Evolutionary conservation across 805 yeast genomes (phyloP), one percentile per base, ranked within the genome.

Genomic region (Myxozyma sirexii): DNA sequence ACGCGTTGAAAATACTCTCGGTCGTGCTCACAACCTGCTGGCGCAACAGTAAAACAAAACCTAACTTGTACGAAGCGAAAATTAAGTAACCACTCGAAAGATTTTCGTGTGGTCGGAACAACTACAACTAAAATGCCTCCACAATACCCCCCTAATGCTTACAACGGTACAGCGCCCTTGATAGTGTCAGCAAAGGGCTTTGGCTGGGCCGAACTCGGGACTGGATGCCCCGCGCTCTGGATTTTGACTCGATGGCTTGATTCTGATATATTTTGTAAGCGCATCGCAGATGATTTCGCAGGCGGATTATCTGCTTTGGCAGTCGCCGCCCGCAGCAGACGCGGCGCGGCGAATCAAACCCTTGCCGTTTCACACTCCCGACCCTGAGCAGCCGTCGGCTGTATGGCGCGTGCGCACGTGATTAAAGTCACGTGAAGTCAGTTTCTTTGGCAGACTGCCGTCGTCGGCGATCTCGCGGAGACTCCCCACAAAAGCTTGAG

Each of bases 191-290:
- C 42, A 38, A 10, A n/a, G n/a, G n/a, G n/a, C n/a, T 2, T 13
- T 38, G 42, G 19, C 42, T 38, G 42, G 42, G 42, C 42, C 42
- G 42, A 38, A 38, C n/a, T 38, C 42, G 42, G 42, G 42, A 4
- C 7, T 19, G 21, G 42, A 2, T 38, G 42, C 42, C 42, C 42
- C 42, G 21, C 42, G 42, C 42, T 38, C 4, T n/a, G n/a, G 42
- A 2, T 15, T 15, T 38, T 38, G 42, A 6, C 21, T 4, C 10
- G 42, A 17, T n/a, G 10, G 21, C 7, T 17, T 38, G 42, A 38
- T 17, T 38, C 17, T 15, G 7, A 1, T 13, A n/a, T n/a, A n/a
- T n/a, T n/a, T n/a, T n/a, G n/a, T n/a, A n/a, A n/a, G n/a, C n/a
- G n/a, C n/a, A n/a, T n/a, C n/a, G n/a, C n/a, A n/a, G n/a, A n/a